Percentiles rank a stretch among this genome's conserved stretches.
phyloP scores from a whole-genome alignment of 1,284 basidiomycete species.

The Cystobasidium sp. region DNA sequence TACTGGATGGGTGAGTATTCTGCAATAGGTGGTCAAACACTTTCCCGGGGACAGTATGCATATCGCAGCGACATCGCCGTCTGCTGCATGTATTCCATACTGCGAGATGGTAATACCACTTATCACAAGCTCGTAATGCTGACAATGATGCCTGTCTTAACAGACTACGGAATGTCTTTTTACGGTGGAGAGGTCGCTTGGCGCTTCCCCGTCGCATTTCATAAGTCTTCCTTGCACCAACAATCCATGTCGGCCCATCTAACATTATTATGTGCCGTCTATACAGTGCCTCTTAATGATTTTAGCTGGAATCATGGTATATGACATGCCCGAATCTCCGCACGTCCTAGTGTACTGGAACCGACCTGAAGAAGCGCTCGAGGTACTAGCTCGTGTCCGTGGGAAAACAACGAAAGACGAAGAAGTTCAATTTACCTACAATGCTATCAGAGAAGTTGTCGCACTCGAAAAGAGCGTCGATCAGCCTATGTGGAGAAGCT shows the following conservation, averaged over 20 bases:
- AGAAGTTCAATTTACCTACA: constrained; percentile 14
- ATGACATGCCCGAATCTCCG: constrained; percentile 28
- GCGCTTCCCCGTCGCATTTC: constrained; percentile 37
- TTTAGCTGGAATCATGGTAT: constrained; percentile 19
- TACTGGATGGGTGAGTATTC: constrained; percentile 25
- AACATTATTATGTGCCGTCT: too few species aligned
- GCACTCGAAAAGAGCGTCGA: constrained; percentile 28
- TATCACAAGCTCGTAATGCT: too few species aligned
- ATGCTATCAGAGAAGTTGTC: constrained; percentile 19
- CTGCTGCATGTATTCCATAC: too few species aligned
- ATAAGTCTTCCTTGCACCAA: neutral
- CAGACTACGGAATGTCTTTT: constrained; percentile 31
- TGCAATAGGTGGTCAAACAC: too few species aligned
- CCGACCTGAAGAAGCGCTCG: constrained; percentile 19
- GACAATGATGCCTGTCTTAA: too few species aligned
- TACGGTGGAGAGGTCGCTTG: constrained; percentile 37
- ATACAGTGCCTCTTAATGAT: constrained; percentile 34
- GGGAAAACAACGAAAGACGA: neutral
- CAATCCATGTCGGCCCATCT: too few species aligned
- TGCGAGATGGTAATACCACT: too few species aligned
- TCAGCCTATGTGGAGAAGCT: constrained; percentile 28
- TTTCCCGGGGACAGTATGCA: too few species aligned
- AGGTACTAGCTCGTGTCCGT: constrained; percentile 15
- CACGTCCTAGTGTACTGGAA: constrained; percentile 30
- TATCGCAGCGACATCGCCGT: too few species aligned